Evolutionary conservation across 2,329 filamentous ascomycete genomes (phyloP).

Genomic region (Penicillium sp.): DNA sequence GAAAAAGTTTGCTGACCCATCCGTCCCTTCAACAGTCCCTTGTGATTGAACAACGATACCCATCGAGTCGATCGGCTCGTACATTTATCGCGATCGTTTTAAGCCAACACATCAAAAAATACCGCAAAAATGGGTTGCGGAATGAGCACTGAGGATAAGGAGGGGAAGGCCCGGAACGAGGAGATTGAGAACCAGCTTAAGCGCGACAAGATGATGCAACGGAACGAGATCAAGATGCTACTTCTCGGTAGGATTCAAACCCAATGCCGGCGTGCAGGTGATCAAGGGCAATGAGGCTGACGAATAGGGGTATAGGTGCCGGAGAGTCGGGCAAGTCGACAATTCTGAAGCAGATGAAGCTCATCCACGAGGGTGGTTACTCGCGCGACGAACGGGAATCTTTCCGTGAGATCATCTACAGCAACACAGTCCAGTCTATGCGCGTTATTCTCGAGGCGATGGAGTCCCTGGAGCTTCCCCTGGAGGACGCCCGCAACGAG

Average conservation of each 20-base stretch:
- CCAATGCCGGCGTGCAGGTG: not conserved
- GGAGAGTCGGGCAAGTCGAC: conserved; percentile 97
- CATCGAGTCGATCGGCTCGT: conserved; percentile 12
- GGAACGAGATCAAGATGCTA: conserved; percentile 99
- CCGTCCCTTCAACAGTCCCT: conserved; percentile 4
- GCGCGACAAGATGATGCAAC: conserved; percentile 96
- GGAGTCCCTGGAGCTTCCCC: conserved; percentile 71
- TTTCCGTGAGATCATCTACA: conserved; percentile 72
- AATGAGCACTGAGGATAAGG: conserved; percentile 99
- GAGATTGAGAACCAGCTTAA: conserved; percentile 99
- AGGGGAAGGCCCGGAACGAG: conserved; percentile 99
- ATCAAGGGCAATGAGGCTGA: not conserved
- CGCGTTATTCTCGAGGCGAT: conserved; percentile 69
- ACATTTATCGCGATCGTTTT: conserved; percentile 15
- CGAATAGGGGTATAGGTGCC: conserved; percentile 64
- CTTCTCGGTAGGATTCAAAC: conserved; percentile 75
- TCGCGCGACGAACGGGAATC: conserved; percentile 80
- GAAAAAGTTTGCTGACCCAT: conserved; percentile 7
- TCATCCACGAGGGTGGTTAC: conserved; percentile 98
- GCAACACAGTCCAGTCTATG: conserved; percentile 70
- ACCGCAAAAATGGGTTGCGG: conserved; percentile 92
- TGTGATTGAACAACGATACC: conserved; percentile 9
- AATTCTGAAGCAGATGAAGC: conserved; percentile 97
- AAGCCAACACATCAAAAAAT: conserved; percentile 12
- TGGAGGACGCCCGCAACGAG: conserved; percentile 89